phyloP scores from a whole-genome alignment of 2,329 filamentous ascomycete genomes.

The Xylogone sp. region DNA sequence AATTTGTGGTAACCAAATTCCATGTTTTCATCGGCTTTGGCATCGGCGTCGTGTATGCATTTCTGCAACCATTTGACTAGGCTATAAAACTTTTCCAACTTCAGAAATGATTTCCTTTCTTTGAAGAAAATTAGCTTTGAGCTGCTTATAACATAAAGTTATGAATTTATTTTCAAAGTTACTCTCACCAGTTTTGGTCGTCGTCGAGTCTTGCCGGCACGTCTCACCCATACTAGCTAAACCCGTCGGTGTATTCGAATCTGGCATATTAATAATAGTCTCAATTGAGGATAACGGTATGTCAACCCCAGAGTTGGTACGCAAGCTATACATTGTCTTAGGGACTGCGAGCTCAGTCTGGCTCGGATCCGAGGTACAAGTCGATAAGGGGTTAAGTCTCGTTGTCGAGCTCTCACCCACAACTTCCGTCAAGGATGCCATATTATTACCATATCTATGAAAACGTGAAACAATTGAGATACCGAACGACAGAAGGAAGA shows the following conservation, averaged over 20 bases:
- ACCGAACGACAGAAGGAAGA: too few relatives aligned
- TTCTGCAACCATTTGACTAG: not conserved
- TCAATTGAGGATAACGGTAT: not conserved
- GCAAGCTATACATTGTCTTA: not conserved
- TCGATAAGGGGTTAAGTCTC: not conserved
- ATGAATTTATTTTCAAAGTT: not conserved
- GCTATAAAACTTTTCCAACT: too few relatives aligned
- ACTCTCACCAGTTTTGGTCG: not conserved
- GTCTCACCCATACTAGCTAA: not conserved
- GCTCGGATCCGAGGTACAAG: not conserved
- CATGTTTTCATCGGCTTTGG: not conserved
- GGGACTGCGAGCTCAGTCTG: not conserved
- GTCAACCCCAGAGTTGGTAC: not conserved
- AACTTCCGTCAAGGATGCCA: not conserved
- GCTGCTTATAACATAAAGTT: too few relatives aligned
- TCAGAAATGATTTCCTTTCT: too few relatives aligned
- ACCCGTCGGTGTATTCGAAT: not conserved
- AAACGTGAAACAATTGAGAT: not conserved
- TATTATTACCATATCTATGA: not conserved
- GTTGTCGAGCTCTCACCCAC: not conserved
- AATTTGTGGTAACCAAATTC: not conserved
- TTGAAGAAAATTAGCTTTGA: too few relatives aligned
- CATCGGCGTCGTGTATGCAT: not conserved
- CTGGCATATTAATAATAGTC: not conserved
- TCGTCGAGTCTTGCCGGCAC: not conserved